phyloP scores from a whole-genome alignment of 495 filamentous ascomycete genomes.

The Penicillium odoratum region DNA sequence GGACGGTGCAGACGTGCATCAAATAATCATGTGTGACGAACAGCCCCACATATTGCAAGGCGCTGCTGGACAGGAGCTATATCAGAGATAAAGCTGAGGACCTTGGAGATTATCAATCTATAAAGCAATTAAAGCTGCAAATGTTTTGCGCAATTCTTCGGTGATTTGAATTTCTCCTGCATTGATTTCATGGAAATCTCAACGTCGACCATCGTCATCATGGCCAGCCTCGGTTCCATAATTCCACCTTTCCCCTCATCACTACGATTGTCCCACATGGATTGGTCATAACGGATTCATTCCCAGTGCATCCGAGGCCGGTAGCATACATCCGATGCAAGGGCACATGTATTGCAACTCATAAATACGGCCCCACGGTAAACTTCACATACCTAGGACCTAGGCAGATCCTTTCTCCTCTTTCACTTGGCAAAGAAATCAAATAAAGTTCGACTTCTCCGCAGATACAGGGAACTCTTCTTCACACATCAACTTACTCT shows the following conservation, averaged over 20 bases:
- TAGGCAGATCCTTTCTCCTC: constrained; percentile 6
- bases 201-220: not conserved
- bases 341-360: not conserved
- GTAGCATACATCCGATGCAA: not conserved
- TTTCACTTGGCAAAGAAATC: not conserved
- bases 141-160: not conserved
- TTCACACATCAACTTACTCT: not conserved
- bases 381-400: not conserved
- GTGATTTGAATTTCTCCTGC: not conserved
- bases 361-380: not conserved
- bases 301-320: not conserved
- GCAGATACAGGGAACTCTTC: not conserved
- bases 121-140: not conserved
- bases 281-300: not conserved
- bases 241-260: constrained; percentile 4
- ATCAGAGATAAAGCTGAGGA: constrained; percentile 7
- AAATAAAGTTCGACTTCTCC: not conserved
- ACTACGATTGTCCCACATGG: not conserved
- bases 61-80: not conserved
- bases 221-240: not conserved
- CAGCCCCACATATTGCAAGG: not conserved
- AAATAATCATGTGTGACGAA: not conserved
- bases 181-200: not conserved
- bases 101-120: constrained; percentile 6
- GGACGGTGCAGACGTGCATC: not conserved